A percentile compares a stretch with the other conserved stretches of the same genome.
Evolutionary conservation across 2,329 filamentous ascomycete species (phyloP).

Genomic region (Sclerotinia trifoliorum): DNA sequence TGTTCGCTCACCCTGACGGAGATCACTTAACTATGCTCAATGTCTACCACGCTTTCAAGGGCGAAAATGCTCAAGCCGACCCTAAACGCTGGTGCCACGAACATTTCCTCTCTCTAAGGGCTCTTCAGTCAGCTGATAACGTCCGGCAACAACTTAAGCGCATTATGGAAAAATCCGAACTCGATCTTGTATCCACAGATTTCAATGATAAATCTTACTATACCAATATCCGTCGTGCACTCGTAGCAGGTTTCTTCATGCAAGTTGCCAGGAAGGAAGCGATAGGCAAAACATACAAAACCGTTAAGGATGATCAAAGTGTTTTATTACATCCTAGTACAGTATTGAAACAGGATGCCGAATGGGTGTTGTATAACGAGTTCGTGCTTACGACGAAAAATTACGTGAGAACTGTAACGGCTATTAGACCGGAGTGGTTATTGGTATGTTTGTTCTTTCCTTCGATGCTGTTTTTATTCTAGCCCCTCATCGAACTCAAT

Average conservation of each 20-base stretch:
- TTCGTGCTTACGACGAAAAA: conserved; percentile 98
- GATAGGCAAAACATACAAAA: conserved; percentile 86
- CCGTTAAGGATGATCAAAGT: conserved; percentile 93
- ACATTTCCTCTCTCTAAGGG: conserved; percentile 87
- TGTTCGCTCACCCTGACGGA: conserved; percentile 89
- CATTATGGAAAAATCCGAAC: conserved; percentile 90
- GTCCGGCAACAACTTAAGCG: conserved; percentile 88
- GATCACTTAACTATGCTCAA: conserved; percentile 97
- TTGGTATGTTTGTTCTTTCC: conserved; percentile 57
- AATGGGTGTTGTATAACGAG: conserved; percentile 98
- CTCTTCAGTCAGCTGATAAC: conserved; percentile 89
- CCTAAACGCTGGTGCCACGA: conserved; percentile 93
- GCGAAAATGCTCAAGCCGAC: conserved; percentile 65
- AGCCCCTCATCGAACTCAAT: not conserved
- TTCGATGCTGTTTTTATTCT: not conserved
- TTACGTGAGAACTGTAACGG: conserved; percentile 92
- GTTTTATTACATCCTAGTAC: conserved; percentile 93
- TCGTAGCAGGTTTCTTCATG: conserved; percentile 98
- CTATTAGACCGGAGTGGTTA: conserved; percentile 91
- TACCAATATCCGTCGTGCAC: conserved; percentile 88
- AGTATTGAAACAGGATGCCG: conserved; percentile 80
- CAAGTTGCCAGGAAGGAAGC: conserved; percentile 94
- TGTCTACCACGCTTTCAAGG: conserved; percentile 96
- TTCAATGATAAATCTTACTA: conserved; percentile 98
- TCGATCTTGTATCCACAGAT: conserved; percentile 83